Conservation (phyloP, 352 stramenopile species). For the Peronospora farinosa region DNA sequence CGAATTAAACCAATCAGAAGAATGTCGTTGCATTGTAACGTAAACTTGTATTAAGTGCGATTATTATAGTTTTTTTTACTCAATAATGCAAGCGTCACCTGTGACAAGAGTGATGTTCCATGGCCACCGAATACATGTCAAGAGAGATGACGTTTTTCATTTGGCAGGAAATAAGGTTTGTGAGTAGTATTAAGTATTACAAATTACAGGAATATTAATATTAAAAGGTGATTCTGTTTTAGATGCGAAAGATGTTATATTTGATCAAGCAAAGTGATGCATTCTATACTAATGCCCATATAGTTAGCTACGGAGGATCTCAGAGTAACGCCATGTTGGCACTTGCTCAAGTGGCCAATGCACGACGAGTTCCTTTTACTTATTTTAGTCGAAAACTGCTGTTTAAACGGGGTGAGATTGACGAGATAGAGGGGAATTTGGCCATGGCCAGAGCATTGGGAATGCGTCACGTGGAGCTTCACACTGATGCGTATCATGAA, state of each 20-base stretch:
- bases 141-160: conserved; percentile 74
- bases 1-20: neutral
- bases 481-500: conserved; percentile 33
- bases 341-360: conserved; percentile 70
- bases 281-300: conserved; percentile 51
- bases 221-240: no score
- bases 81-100: conserved; percentile 27
- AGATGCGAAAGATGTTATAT: conserved; percentile 85
- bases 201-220: no score
- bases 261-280: conserved; percentile 54
- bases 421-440: conserved; percentile 37
- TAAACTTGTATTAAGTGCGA: conserved; percentile 19
- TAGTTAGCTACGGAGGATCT: conserved; percentile 72
- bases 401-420: conserved; percentile 8
- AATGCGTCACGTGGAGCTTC: conserved; percentile 62
- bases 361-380: conserved; percentile 70
- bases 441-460: conserved; percentile 36
- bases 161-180: conserved; percentile 80
- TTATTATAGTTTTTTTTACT: neutral
- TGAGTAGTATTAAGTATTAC: no score
- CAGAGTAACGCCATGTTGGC: conserved; percentile 86
- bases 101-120: conserved; percentile 65
- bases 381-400: conserved; percentile 64
- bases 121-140: conserved; percentile 68
- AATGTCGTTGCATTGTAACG: conserved; percentile 17